Base-by-base conservation (phyloP, 192 early-diverging fungal genomes). In the Linnemannia exigua region DNA sequence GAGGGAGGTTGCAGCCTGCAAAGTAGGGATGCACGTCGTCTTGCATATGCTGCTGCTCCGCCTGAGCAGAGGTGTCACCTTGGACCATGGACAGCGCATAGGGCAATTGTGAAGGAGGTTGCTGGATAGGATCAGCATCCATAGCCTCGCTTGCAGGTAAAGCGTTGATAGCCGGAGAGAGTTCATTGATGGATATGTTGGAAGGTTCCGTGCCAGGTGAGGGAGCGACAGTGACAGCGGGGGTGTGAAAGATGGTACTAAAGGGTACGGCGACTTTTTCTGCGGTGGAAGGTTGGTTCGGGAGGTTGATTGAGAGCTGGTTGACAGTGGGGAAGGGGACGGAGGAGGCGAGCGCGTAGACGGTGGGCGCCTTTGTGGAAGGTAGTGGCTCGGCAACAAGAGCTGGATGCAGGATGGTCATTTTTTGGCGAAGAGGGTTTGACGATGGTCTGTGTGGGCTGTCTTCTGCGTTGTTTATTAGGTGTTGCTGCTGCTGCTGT, bases 261-360 rank as follows among this genome's bases (percentile, higher is more conserved):
- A 78, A 84, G 31, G 82, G 82, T 1, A 75, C 52, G 20, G 82
- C 51, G 25, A 79, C 67, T 20, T 70, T 41, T 14, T 84, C 82
- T 17, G 48, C 17, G 12, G 35, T 4, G 31, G 31, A 16, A 17
- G 76, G 63, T 12, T 72, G 50, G 52, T 63, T 46, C 8, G 44
- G n/a, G 19, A 48, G 52, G 11, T 68, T 74, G 66, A 77, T 68
- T 9, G 76, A 74, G 5, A 84, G 63, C 22, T 84, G 76, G 31
- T 69, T 70, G 67, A 84, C 67, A 7, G 82, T 84, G 6, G 82
- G 82, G 67, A 74, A 35, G 8, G 82, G 72, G 15, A 79, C 76
- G 14, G 76, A 67, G n/a, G 82, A 79, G 22, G 82, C 72, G 6
- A 79, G 72, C 20, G 82, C 72, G 28, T 37, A 79, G 15, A 84